Conservation (phyloP, 306 rosid genomes). For the Vachellia collinsii region DNA sequence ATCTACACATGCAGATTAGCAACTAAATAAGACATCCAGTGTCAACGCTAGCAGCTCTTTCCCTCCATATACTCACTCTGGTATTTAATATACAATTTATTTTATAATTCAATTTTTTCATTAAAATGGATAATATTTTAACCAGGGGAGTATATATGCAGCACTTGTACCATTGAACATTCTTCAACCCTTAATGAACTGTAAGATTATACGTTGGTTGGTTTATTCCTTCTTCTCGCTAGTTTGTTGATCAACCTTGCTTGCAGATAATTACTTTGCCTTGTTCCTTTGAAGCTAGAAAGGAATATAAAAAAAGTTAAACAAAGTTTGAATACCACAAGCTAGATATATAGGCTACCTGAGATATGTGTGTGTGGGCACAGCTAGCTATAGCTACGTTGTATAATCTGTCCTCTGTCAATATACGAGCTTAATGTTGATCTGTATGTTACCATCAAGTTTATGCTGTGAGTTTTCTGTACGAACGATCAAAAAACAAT, state of each 20-base stretch:
- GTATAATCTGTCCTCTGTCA: slow-evolving; percentile 1
- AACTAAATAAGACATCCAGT: background rate
- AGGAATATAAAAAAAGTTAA: background rate
- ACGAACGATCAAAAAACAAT: slow-evolving; percentile 12
- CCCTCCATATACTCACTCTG: too few species aligned
- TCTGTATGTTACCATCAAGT: slow-evolving; percentile 8
- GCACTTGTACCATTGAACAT: background rate
- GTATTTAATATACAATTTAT: too few species aligned
- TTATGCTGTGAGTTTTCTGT: background rate
- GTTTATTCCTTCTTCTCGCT: too few species aligned
- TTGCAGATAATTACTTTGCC: background rate
- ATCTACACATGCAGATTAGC: background rate
- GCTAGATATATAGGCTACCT: background rate
- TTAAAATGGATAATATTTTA: too few species aligned
- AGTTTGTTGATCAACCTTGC: background rate
- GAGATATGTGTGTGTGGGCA: background rate
- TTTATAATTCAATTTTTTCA: too few species aligned
- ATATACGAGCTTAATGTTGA: background rate
- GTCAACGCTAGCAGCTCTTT: background rate
- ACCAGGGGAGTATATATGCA: background rate
- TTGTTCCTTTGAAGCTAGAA: background rate
- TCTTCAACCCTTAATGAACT: too few species aligned
- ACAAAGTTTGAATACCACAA: background rate
- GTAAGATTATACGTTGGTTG: too few species aligned
- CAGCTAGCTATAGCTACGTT: background rate